Percentiles rank a stretch among this genome's conserved stretches.
Conservation (phyloP, 257 asterid species). For the Solanum sejunctum region DNA sequence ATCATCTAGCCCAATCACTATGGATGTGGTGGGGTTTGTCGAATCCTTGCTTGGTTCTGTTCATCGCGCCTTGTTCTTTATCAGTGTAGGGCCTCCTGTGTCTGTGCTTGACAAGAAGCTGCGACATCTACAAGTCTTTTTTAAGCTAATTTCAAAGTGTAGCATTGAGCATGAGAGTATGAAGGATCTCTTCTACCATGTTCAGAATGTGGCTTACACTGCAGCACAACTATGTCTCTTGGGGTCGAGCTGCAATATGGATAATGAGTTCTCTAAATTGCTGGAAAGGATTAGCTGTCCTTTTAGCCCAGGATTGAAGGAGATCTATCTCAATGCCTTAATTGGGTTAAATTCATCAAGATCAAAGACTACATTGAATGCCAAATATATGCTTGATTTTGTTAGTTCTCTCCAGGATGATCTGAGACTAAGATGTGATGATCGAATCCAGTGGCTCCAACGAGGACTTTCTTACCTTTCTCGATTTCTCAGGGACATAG, state of each 20-base stretch:
- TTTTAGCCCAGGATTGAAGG: not conserved
- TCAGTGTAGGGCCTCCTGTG: not conserved
- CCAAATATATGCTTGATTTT: not conserved
- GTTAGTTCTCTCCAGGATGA: not conserved
- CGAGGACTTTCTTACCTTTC: not conserved
- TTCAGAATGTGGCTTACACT: not conserved
- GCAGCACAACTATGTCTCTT: not conserved
- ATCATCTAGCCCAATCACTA: not conserved
- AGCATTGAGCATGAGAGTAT: not conserved
- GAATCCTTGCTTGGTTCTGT: not conserved
- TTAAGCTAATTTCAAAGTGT: not conserved
- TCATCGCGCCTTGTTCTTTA: not conserved
- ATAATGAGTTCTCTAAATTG: not conserved
- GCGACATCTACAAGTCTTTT: not conserved
- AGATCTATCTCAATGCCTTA: not conserved
- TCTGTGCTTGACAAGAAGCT: not conserved
- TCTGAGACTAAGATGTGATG: not conserved
- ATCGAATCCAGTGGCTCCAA: not conserved
- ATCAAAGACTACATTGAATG: not conserved
- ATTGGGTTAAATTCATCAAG: not conserved
- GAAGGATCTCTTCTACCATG: not conserved
- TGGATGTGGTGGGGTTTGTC: not conserved
- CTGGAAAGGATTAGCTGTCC: not conserved
- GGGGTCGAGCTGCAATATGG: not conserved
- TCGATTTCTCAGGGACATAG: not conserved